A percentile compares a stretch with the other conserved stretches of the same genome.
Evolutionary conservation across 2,329 filamentous ascomycete species (phyloP).

Genomic region (Ophiosphaerella herpotricha): DNA sequence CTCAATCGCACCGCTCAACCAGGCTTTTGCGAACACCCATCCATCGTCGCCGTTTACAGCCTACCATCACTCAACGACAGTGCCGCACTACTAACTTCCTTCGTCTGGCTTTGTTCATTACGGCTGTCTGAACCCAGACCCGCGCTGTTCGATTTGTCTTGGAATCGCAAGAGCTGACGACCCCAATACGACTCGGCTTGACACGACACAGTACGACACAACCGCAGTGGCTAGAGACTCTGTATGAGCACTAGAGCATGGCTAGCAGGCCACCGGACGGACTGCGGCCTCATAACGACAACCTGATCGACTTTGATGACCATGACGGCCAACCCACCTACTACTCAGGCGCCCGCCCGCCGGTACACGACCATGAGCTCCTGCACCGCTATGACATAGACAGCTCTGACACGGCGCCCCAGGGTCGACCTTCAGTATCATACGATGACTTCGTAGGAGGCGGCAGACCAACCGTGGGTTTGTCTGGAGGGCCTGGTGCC

Average conservation of each 20-base stretch:
- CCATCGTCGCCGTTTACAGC: neutral
- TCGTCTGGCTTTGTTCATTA: neutral
- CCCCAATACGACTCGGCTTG: slow-evolving; percentile 19
- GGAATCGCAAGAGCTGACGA: slow-evolving; percentile 9
- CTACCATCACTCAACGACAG: neutral
- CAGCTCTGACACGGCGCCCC: slow-evolving; percentile 64
- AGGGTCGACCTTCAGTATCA: slow-evolving; percentile 80
- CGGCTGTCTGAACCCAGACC: slow-evolving; percentile 3
- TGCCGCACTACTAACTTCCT: neutral
- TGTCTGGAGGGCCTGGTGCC: slow-evolving; percentile 52
- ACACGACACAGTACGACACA: slow-evolving; percentile 23
- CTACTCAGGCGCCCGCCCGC: slow-evolving; percentile 73
- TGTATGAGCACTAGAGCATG: slow-evolving; percentile 46
- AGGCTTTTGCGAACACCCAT: slow-evolving; percentile 13
- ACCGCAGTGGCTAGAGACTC: slow-evolving; percentile 19
- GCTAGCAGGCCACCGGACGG: slow-evolving; percentile 60
- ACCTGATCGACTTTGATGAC: slow-evolving; percentile 76
- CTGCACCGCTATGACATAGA: slow-evolving; percentile 75
- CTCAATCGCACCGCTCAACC: slow-evolving; percentile 12
- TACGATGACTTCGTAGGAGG: slow-evolving; percentile 94
- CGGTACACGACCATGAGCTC: slow-evolving; percentile 81
- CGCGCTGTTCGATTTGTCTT: slow-evolving; percentile 6
- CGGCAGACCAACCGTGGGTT: slow-evolving; percentile 52
- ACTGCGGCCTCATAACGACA: slow-evolving; percentile 54
- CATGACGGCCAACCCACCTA: slow-evolving; percentile 73